Base-by-base conservation (phyloP, 495 filamentous ascomycete genomes). In the Penicillium ucsense region DNA sequence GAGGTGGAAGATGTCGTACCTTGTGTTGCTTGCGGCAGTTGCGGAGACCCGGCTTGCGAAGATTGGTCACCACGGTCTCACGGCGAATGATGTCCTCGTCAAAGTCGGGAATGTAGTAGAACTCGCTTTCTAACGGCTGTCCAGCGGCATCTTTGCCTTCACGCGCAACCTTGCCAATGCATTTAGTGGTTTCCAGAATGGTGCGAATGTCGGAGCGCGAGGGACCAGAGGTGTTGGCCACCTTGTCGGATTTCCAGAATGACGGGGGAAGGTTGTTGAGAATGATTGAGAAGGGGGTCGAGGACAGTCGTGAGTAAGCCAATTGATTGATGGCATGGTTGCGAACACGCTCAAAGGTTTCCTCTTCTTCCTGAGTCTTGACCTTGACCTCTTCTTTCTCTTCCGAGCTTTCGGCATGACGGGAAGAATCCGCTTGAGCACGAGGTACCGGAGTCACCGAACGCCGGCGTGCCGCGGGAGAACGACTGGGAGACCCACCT, bases 121-220 rank as follows among this genome's bases (percentile, higher is more conserved):
- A 98, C 66, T 98, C 90, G 68, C 82, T 89, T 73, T 98, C 91
- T 7, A 98, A 78, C 5, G 82, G 74, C 71, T 95, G 90, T 50
- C 92, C 92, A 0, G 92, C 92, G 10, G 92, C 92, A 68, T 98
- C 92, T 63, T 96, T 98, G 59, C 92, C 92, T 60, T 89, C 84
- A 34, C 92, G 82, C 41, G 79, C 75, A 54, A 98, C 94, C 57
- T 91, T 81, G 31, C 92, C 92, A 42, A 96, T 79, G 55, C 86
- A 94, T 27, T 78, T 66, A 28, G 84, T 85, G 10, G 67, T 64
- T 56, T 86, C 82, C 35, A 97, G 78, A 45, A 95, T 71, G 34
- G 65, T 64, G 35, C 83, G 78, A 47, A 95, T 73, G 31, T 83
- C 77, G 3, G 79, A 70, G 54, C 74, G 77, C 6, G 75, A 74